These are phyloP conservation scores for Eucommia ulmoides DNA, from an alignment of 257 asterid species.

Conservation along the genomic window DNA sequence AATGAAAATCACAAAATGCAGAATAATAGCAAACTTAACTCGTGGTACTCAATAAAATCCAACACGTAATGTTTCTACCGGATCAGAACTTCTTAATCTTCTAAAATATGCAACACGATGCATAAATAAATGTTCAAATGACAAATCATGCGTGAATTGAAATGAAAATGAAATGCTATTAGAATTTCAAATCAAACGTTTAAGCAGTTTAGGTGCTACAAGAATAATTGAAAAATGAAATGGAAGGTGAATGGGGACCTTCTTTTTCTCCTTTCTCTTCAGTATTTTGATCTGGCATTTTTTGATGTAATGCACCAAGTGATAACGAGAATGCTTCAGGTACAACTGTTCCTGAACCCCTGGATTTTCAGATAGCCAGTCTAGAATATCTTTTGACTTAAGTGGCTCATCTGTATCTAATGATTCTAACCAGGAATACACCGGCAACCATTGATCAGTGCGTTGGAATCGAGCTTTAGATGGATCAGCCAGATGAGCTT, in stretches of 20 bases:
- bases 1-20: no score
- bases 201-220: not conserved
- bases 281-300: conserved; percentile 85
- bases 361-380: conserved; percentile 71
- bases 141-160: not conserved
- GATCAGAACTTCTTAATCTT: no score
- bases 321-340: conserved; percentile 85
- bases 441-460: conserved; percentile 94
- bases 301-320: conserved; percentile 83
- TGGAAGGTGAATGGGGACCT: conserved; percentile 21
- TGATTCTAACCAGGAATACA: conserved; percentile 81
- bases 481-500: conserved; percentile 30
- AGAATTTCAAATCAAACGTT: no score
- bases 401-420: conserved; percentile 69
- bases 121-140: not conserved
- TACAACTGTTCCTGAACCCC: conserved; percentile 65
- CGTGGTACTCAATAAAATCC: no score
- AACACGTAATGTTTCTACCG: no score
- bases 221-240: not conserved
- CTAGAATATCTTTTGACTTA: conserved; percentile 66
- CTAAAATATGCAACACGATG: no score
- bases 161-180: no score
- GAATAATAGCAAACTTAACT: no score
- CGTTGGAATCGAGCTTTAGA: conserved; percentile 63
- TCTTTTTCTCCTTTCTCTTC: conserved; percentile 64